Conservation (phyloP, 768 basidiomycete species). For the Agaricus sinodeliciosus region DNA sequence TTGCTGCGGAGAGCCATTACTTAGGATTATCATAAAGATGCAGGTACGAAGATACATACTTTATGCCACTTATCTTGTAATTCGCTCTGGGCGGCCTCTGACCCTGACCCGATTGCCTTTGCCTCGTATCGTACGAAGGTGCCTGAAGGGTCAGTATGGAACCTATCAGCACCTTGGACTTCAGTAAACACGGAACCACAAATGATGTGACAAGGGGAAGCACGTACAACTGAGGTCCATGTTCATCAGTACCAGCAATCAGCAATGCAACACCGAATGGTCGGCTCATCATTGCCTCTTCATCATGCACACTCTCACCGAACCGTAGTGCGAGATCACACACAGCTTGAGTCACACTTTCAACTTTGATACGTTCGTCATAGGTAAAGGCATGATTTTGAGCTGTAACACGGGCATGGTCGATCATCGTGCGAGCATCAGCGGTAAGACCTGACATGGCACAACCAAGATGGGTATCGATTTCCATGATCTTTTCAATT, state of each 20-base stretch:
- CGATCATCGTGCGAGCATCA: constrained; percentile 98
- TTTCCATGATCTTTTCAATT: constrained; percentile 99
- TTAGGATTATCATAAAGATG: background rate
- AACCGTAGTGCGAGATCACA: constrained; percentile 96
- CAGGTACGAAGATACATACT: constrained; percentile 34
- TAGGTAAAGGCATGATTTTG: constrained; percentile 96
- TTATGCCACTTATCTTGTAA: constrained; percentile 97
- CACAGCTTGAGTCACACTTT: constrained; percentile 96
- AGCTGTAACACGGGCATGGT: constrained; percentile 95
- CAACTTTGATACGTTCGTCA: constrained; percentile 94
- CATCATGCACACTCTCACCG: constrained; percentile 98
- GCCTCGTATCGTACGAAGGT: constrained; percentile 96
- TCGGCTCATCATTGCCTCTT: constrained; percentile 98
- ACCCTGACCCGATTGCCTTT: constrained; percentile 97
- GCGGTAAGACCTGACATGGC: constrained; percentile 98
- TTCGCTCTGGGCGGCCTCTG: constrained; percentile 95
- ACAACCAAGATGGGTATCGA: constrained; percentile 92
- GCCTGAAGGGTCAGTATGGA: constrained; percentile 97
- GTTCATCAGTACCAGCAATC: constrained; percentile 96
- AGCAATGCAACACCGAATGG: constrained; percentile 97
- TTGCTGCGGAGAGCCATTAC: constrained; percentile 45
- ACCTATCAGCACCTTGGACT: constrained; percentile 41
- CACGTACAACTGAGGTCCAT: constrained; percentile 91
- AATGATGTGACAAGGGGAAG: background rate
- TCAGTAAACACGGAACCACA: background rate